Conservation (phyloP, 441 rosid genomes). For the Adansonia grandidieri region DNA sequence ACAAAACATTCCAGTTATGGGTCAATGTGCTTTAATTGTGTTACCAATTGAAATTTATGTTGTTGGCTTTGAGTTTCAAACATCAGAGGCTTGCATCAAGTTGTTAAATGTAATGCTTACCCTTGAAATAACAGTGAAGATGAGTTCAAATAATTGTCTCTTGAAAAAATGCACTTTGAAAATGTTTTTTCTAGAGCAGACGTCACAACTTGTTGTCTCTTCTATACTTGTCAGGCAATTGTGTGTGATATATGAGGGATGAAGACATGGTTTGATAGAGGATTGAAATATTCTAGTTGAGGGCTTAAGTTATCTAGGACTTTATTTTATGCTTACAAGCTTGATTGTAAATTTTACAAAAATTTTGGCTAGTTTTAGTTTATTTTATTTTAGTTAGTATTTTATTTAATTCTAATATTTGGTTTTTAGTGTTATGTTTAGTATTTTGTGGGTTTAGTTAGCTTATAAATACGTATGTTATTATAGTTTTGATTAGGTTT, state of each 20-base stretch:
- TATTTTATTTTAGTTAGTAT: background rate
- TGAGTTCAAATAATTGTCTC: background rate
- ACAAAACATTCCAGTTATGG: background rate
- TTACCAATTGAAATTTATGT: background rate
- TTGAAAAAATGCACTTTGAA: slow-evolving; percentile 7
- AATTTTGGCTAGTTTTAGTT: background rate
- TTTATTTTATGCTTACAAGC: background rate
- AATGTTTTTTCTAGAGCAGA: background rate
- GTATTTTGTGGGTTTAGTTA: background rate
- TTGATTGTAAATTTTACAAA: background rate
- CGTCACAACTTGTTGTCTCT: background rate
- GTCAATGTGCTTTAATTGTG: background rate
- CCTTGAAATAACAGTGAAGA: background rate
- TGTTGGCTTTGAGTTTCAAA: slow-evolving; percentile 8
- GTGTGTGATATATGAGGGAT: background rate
- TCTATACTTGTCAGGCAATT: background rate
- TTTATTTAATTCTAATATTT: background rate
- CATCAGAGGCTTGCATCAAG: background rate
- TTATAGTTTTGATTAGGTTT: slow-evolving; percentile 2
- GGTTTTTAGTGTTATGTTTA: background rate
- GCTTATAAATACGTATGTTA: background rate
- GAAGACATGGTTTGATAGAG: slow-evolving; percentile 11
- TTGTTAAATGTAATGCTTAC: background rate
- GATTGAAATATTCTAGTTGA: background rate
- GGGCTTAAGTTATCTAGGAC: slow-evolving; percentile 10